A percentile compares a stretch with the other conserved stretches of the same genome.
Evolutionary conservation across 1,284 basidiomycete species (phyloP).

Genomic region (Ceratobasidium sp.): DNA sequence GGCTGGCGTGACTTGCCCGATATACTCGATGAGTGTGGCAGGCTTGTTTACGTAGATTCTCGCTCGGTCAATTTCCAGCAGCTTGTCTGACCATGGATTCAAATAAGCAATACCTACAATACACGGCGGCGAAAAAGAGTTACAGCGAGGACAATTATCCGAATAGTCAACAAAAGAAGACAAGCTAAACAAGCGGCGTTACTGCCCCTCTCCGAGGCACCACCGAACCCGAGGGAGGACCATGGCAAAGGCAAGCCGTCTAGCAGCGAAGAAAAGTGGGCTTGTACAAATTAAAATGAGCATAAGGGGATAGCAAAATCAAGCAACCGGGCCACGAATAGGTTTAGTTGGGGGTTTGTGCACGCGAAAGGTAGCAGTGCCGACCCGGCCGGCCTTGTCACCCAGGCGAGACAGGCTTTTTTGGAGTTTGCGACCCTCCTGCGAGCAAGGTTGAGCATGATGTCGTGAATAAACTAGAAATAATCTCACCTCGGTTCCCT

Average conservation of each 20-base stretch:
- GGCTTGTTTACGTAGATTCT: background rate
- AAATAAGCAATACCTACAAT: slow-evolving; percentile 25
- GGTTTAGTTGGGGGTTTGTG: slow-evolving; percentile 34
- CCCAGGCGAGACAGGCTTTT: slow-evolving; percentile 39
- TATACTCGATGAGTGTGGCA: background rate
- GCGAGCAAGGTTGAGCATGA: slow-evolving; percentile 12
- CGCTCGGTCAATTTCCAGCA: background rate
- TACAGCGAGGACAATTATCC: slow-evolving; percentile 39
- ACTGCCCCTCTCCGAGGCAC: slow-evolving; percentile 15
- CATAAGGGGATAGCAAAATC: background rate
- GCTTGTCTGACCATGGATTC: slow-evolving; percentile 3
- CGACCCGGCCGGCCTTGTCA: slow-evolving; percentile 41
- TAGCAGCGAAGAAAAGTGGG: slow-evolving; percentile 9
- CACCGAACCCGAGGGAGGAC: slow-evolving; percentile 30
- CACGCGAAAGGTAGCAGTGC: slow-evolving; percentile 36
- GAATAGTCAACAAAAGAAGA: background rate
- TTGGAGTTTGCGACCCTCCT: slow-evolving; percentile 43
- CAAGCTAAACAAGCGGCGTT: background rate
- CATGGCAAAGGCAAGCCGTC: slow-evolving; percentile 11
- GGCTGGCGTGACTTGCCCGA: background rate
- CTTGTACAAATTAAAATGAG: slow-evolving; percentile 2
- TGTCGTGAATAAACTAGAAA: background rate
- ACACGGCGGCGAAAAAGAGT: slow-evolving; percentile 27
- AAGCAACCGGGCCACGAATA: background rate
- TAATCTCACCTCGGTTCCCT: slow-evolving; percentile 41